Evolutionary conservation across 2,329 filamentous ascomycete genomes (phyloP).

Genomic region (Arthrobotrys pseudoclavata): DNA sequence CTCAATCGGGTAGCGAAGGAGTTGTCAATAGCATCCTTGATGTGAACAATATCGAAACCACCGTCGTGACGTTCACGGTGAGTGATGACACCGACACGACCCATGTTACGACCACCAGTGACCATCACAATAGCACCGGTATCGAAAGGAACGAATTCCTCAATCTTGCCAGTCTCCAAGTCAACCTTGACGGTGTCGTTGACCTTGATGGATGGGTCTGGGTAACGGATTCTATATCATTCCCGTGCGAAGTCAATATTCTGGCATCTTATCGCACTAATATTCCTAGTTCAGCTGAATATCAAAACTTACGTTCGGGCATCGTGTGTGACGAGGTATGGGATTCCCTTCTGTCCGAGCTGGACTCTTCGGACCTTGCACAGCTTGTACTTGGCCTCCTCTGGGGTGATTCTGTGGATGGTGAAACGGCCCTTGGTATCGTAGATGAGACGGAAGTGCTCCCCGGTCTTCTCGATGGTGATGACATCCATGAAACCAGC

Average conservation of each 20-base stretch:
- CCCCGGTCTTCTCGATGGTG: slow-evolving; percentile 98
- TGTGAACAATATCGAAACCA: slow-evolving; percentile 99
- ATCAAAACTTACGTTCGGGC: slow-evolving; percentile 95
- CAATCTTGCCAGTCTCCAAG: slow-evolving; percentile 95
- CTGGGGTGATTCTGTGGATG: slow-evolving; percentile 97
- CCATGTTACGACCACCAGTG: slow-evolving; percentile 99
- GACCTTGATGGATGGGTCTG: slow-evolving; percentile 97
- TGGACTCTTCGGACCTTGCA: slow-evolving; percentile 99
- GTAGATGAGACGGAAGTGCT: slow-evolving; percentile 99
- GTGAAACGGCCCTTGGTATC: slow-evolving; percentile 99
- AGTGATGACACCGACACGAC: slow-evolving; percentile 99
- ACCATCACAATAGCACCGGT: slow-evolving; percentile 98
- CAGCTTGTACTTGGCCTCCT: slow-evolving; percentile 99
- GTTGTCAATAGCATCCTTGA: slow-evolving; percentile 99
- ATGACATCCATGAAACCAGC: slow-evolving; percentile 99
- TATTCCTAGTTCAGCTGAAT: neutral
- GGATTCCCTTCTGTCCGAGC: slow-evolving; percentile 99
- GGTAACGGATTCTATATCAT: slow-evolving; percentile 90
- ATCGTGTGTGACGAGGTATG: slow-evolving; percentile 99
- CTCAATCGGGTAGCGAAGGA: slow-evolving; percentile 98
- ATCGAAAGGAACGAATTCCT: slow-evolving; percentile 98
- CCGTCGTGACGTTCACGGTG: slow-evolving; percentile 99
- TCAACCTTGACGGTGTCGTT: slow-evolving; percentile 99
- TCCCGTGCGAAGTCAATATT: slow-evolving; percentile 9
- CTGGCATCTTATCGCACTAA: neutral